A percentile compares a stretch with the other conserved stretches of the same genome.
phyloP scores from a whole-genome alignment of 208 protist genomes.

The Crithidia mellificae region DNA sequence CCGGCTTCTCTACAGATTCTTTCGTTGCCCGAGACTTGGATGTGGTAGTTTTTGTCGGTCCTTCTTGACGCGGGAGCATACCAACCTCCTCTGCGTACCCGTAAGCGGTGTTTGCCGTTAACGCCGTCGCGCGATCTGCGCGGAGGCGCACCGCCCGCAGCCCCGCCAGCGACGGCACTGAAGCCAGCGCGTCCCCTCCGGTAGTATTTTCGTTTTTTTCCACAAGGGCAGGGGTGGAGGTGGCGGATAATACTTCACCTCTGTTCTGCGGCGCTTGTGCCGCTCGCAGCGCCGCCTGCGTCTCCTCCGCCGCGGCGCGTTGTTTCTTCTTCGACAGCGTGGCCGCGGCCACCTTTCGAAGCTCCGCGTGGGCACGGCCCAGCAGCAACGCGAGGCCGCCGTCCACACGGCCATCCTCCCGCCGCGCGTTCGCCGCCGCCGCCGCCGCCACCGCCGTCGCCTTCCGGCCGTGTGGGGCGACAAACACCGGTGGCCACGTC shows the following conservation, averaged over 20 bases:
- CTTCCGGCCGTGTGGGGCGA: no score
- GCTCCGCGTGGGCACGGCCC: neutral
- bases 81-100: conserved; percentile 8
- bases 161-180: neutral
- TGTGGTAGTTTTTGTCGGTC: neutral
- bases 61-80: neutral
- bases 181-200: no score
- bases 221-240: no score
- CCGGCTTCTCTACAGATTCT: neutral
- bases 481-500: no score
- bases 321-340: no score
- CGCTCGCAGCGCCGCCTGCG: no score
- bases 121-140: neutral
- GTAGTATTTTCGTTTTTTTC: no score
- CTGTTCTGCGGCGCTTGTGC: no score
- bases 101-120: conserved; percentile 19
- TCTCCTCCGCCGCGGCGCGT: no score
- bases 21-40: neutral
- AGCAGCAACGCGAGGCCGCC: neutral
- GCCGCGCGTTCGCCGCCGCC: no score
- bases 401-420: neutral
- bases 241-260: no score
- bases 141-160: conserved; percentile 1
- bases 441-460: no score
- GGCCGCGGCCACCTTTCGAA: neutral